Evolutionary conservation across 1,139 yeast species (phyloP).

Genomic region (Lodderomyces orthopsilosis): DNA sequence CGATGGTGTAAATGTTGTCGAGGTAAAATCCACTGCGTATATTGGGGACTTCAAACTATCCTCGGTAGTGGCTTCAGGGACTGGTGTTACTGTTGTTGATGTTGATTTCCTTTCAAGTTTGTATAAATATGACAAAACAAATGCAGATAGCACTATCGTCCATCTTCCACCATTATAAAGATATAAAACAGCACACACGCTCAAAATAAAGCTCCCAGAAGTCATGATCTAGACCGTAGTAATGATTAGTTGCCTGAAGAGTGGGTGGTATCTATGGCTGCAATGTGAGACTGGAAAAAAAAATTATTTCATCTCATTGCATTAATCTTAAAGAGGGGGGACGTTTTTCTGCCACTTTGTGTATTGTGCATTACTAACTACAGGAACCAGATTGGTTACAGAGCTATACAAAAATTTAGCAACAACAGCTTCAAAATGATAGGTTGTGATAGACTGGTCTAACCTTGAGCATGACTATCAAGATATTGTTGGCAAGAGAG

Average conservation of each 20-base stretch:
- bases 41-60: conserved; percentile 29
- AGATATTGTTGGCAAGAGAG: too few species aligned
- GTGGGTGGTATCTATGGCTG: conserved; percentile 1
- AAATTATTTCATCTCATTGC: conserved; percentile 1
- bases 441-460: not conserved
- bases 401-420: not conserved
- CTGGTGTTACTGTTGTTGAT: not conserved
- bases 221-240: conserved; percentile 5
- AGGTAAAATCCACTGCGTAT: conserved; percentile 45
- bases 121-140: conserved; percentile 10
- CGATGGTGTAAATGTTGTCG: conserved; percentile 30
- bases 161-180: conserved; percentile 30
- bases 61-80: conserved; percentile 1
- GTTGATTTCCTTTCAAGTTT: conserved; percentile 6
- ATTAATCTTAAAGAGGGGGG: not conserved
- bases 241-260: not conserved
- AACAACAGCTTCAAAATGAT: not conserved
- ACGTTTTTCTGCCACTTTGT: not conserved
- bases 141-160: conserved; percentile 19
- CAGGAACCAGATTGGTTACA: not conserved
- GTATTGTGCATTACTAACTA: not conserved
- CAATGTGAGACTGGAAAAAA: conserved; percentile 3
- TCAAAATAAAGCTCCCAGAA: conserved; percentile 5
- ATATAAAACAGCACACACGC: conserved; percentile 13
- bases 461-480: not conserved